Percentiles rank a stretch among this genome's conserved stretches.
Evolutionary conservation across 345 rosid species (phyloP).

Genomic region (Corchorus olitorius): DNA sequence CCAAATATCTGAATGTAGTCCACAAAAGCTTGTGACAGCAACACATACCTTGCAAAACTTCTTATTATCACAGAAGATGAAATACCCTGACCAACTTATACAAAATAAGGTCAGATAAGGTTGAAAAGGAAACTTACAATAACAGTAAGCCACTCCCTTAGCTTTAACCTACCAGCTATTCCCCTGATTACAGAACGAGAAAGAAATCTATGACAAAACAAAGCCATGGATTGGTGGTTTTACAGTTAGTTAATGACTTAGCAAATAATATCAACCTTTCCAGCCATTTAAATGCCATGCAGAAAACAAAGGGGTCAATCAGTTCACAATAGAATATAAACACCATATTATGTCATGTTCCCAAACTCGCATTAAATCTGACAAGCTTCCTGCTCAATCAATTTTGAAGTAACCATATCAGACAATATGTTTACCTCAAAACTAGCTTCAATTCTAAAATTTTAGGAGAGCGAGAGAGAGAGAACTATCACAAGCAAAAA

Average conservation of each 20-base stretch:
- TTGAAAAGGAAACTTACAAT: neutral
- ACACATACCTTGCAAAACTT: constrained; percentile 17
- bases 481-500: neutral
- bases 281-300: neutral
- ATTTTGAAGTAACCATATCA: neutral
- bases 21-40: constrained; percentile 16
- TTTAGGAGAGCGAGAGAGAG: neutral
- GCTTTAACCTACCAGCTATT: neutral
- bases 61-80: neutral
- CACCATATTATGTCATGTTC: neutral
- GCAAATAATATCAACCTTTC: neutral
- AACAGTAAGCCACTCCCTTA: neutral
- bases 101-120: neutral
- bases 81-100: constrained; percentile 10
- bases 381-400: neutral
- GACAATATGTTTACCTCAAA: neutral
- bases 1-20: constrained; percentile 8
- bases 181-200: neutral
- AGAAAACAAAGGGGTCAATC: neutral
- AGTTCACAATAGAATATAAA: constrained; percentile 2
- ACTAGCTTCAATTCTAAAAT: neutral
- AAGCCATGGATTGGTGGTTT: neutral
- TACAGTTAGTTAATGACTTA: neutral
- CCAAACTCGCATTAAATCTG: neutral
- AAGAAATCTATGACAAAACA: neutral